Percentiles rank a stretch among this genome's conserved stretches.
Conservation (phyloP, 495 filamentous ascomycete species). For the Parachaetomium inaequale region DNA sequence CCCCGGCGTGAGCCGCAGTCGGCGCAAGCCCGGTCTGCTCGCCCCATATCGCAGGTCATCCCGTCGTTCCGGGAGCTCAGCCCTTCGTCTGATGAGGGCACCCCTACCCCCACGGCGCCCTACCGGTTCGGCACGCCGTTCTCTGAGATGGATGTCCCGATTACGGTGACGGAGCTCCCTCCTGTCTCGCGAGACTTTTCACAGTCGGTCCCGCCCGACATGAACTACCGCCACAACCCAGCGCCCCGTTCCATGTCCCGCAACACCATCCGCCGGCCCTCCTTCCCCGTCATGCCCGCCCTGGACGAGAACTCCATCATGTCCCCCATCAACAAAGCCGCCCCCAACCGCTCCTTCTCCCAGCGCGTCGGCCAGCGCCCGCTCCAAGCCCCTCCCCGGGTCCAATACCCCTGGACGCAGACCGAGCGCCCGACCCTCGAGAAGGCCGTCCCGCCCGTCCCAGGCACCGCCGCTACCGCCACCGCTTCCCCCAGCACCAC, state of each 20-base stretch:
- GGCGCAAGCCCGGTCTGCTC: slow-evolving; percentile 28
- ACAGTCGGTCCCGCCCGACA: slow-evolving; percentile 90
- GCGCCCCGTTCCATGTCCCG: slow-evolving; percentile 49
- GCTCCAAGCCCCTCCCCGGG: slow-evolving; percentile 45
- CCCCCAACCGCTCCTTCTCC: slow-evolving; percentile 34
- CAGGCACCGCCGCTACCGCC: slow-evolving; percentile 25
- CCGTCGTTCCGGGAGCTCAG: slow-evolving; percentile 52
- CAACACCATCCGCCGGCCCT: slow-evolving; percentile 55
- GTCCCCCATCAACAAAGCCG: slow-evolving; percentile 28
- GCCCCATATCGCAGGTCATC: slow-evolving; percentile 35
- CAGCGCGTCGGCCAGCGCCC: slow-evolving; percentile 32
- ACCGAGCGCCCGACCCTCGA: slow-evolving; percentile 39
- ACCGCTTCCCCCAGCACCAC: slow-evolving; percentile 40
- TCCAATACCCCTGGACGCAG: slow-evolving; percentile 47
- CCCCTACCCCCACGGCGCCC: slow-evolving; percentile 49
- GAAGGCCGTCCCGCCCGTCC: slow-evolving; percentile 33
- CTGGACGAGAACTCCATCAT: slow-evolving; percentile 50
- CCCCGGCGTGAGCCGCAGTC: slow-evolving; percentile 23
- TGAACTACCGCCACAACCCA: slow-evolving; percentile 60
- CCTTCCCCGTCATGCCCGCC: slow-evolving; percentile 53
- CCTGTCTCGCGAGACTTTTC: slow-evolving; percentile 68
- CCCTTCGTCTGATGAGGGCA: slow-evolving; percentile 47
- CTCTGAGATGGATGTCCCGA: slow-evolving; percentile 85
- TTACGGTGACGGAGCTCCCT: slow-evolving; percentile 67
- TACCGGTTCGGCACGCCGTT: slow-evolving; percentile 78